Base-by-base conservation (phyloP, 2,329 filamentous ascomycete species). In the Aureobasidium lini region DNA sequence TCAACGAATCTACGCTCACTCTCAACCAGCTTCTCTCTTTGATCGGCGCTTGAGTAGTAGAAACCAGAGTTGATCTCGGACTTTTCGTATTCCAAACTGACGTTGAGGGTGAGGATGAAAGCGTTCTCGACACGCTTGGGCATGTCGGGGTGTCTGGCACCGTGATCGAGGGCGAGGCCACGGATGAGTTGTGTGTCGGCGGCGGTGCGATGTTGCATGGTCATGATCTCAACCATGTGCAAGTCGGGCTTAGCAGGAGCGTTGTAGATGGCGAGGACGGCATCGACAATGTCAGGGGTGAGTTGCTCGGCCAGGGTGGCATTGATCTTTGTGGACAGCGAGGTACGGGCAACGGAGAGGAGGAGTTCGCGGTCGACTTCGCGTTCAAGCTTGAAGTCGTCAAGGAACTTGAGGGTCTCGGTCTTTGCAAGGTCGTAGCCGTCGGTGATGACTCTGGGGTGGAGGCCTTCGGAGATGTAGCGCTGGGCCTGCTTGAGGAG, bases 151-250 rank as follows among this genome's bases (percentile, higher is more conserved):
- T 99, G 94, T 70, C 94, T 85, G 11, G 94, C 92, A 66, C 94
- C 94, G 74, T 99, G 94, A 70, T 99, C 94, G 62, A 99, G 79
- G 9, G 90, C 94, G 61, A 99, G 81, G 62, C 94, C 94, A 65
- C 89, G 86, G 74, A 99, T 96, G 61, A 99, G 84, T 75, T 96
- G 91, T 60, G 94, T 99, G 75, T 99, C 94, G 34, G 94, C 90
- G 61, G 93, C 92, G 56, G 90, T 91, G 67, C 93, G 89, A 79
- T 99, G 94, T 79, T 99, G 94, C 93, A 99, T 97, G 74, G 95
- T 97, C 94, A 99, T 99, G 69, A 99, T 97, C 77, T 99, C 94
- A 66, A 99, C 83, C 94, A 99, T 99, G 80, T 97, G 93, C 70
- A 99, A 77, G 76, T 99, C 94, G 60, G 95, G 95, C 79, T 97